Percentiles rank a stretch among this genome's conserved stretches.
These are phyloP conservation scores for Fusarium longipes DNA, from an alignment of 2,329 filamentous ascomycete species.

Conservation along the genomic window DNA sequence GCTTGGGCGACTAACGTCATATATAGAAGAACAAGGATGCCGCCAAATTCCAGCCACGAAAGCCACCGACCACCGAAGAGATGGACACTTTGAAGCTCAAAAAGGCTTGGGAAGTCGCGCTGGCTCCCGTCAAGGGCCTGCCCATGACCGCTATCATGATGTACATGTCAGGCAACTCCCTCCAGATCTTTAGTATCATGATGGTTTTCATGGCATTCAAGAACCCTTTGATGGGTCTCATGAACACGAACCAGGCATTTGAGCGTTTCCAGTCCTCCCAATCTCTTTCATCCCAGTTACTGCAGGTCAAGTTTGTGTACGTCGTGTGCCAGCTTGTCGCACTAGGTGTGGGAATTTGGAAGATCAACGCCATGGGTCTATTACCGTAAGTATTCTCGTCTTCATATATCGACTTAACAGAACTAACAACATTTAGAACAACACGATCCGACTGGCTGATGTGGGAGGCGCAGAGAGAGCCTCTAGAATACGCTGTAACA, in stretches of 20 bases:
- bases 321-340: conserved; percentile 87
- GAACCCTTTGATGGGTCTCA: conserved; percentile 86
- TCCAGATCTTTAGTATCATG: conserved; percentile 99
- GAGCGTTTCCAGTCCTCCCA: conserved; percentile 84
- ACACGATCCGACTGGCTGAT: conserved; percentile 97
- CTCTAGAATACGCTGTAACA: conserved; percentile 73
- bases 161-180: conserved; percentile 99
- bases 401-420: neutral
- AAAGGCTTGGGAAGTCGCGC: conserved; percentile 97
- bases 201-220: conserved; percentile 99
- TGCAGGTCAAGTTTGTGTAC: conserved; percentile 89
- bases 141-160: conserved; percentile 99
- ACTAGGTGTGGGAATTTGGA: conserved; percentile 90
- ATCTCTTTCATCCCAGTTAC: conserved; percentile 76
- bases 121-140: conserved; percentile 91
- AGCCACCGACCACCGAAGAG: conserved; percentile 80
- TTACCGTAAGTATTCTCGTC: conserved; percentile 75
- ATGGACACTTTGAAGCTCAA: conserved; percentile 97
- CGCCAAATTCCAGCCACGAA: conserved; percentile 64
- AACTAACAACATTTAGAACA: conserved; percentile 66
- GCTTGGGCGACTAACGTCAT: conserved; percentile 9
- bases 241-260: conserved; percentile 88
- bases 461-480: conserved; percentile 84
- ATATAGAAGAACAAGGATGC: conserved; percentile 64
- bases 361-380: conserved; percentile 95